A percentile compares a stretch with the other conserved stretches of the same genome.
Evolutionary conservation across 768 basidiomycete species (phyloP).

Genomic region (Hericium erinaceus): DNA sequence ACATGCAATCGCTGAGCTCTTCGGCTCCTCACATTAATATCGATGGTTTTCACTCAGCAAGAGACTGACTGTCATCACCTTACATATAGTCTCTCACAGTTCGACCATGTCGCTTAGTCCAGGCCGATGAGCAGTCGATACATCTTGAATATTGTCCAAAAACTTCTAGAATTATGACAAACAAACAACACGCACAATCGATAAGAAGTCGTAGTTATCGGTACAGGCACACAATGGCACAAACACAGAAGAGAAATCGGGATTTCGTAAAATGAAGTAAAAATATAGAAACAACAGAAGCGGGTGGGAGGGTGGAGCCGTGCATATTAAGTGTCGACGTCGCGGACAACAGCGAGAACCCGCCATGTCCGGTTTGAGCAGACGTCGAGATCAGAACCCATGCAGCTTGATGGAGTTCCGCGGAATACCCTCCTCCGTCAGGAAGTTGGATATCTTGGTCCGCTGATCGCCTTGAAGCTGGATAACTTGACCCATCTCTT

Average conservation of each 20-base stretch:
- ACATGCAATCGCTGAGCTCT: no score
- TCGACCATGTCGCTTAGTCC: no score
- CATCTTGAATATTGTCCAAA: not conserved
- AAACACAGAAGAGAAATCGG: not conserved
- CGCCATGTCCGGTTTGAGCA: not conserved
- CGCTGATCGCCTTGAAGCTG: conserved; percentile 99
- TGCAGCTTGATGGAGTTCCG: conserved; percentile 78
- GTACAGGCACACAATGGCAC: not conserved
- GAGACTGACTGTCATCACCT: no score
- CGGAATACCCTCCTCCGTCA: conserved; percentile 72
- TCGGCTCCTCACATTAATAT: no score
- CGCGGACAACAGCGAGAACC: not conserved
- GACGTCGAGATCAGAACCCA: conserved; percentile 53
- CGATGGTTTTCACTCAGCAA: no score
- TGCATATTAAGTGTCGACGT: not conserved
- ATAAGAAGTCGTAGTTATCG: not conserved
- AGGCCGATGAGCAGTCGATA: not conserved
- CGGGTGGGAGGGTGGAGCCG: not conserved
- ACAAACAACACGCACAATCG: not conserved
- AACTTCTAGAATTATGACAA: not conserved
- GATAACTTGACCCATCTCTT: conserved; percentile 93
- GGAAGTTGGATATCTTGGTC: conserved; percentile 80
- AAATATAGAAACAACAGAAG: not conserved
- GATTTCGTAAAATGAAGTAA: not conserved
- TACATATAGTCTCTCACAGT: no score